Percentiles rank a stretch among this genome's conserved stretches.
phyloP scores from a whole-genome alignment of 1,139 yeast genomes.

The Hyphopichia pseudoburtonii region DNA sequence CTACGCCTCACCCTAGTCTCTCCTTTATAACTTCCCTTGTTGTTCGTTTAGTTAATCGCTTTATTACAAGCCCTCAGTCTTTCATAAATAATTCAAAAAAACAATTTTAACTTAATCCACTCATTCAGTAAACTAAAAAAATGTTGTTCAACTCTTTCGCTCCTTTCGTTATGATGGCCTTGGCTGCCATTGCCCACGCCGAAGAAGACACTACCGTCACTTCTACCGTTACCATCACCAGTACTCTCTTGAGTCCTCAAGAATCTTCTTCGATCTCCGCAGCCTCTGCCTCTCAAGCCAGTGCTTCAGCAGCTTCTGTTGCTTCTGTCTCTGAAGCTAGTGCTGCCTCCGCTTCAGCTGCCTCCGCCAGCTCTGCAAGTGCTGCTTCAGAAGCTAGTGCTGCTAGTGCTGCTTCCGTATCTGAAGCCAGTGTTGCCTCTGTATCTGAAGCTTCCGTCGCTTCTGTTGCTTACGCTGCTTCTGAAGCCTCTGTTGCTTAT shows the following conservation, averaged over 20 bases:
- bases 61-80: conserved; percentile 2
- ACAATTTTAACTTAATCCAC: too few relatives aligned
- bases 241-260: conserved; percentile 42
- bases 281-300: conserved; percentile 17
- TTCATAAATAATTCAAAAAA: background rate
- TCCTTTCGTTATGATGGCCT: conserved; percentile 24
- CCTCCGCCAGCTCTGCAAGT: conserved; percentile 17
- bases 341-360: conserved; percentile 18
- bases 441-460: conserved; percentile 15
- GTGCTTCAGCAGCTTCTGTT: conserved; percentile 13
- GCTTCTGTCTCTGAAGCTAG: conserved; percentile 14
- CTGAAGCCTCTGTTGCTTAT: conserved; percentile 15
- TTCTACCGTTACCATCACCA: conserved; percentile 43
- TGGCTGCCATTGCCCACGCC: conserved; percentile 24
- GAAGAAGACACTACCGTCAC: conserved; percentile 47
- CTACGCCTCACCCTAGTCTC: conserved; percentile 6
- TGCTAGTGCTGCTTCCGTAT: conserved; percentile 14
- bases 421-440: conserved; percentile 12
- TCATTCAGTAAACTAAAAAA: too few relatives aligned
- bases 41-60: conserved; percentile 1
- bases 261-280: conserved; percentile 32
- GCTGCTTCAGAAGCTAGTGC: conserved; percentile 18
- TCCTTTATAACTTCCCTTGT: conserved; percentile 4
- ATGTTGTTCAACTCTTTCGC: conserved; percentile 32
- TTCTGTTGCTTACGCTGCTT: conserved; percentile 16